Percentiles rank a stretch among this genome's conserved stretches.
These are phyloP conservation scores for Pythium phragmiticola DNA, from an alignment of 352 stramenopile species.

Conservation along the genomic window DNA sequence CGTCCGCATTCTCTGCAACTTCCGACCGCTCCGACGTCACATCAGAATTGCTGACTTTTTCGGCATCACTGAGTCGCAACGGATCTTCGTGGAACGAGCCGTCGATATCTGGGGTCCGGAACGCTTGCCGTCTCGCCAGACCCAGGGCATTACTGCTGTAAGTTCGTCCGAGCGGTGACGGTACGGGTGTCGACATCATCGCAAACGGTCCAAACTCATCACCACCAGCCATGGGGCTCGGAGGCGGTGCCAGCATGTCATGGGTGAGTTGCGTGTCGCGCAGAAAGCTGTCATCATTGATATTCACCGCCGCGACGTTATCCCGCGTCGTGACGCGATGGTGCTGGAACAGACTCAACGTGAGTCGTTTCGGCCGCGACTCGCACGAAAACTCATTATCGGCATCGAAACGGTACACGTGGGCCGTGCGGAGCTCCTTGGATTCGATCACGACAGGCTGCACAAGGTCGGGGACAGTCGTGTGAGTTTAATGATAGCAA, in stretches of 20 bases:
- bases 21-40: slow-evolving; percentile 62
- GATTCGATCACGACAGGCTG: slow-evolving; percentile 42
- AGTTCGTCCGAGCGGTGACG: slow-evolving; percentile 37
- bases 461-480: neutral
- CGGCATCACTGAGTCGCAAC: slow-evolving; percentile 58
- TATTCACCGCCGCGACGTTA: slow-evolving; percentile 45
- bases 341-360: slow-evolving; percentile 69
- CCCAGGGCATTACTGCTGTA: slow-evolving; percentile 28
- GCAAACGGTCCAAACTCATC: slow-evolving; percentile 61
- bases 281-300: slow-evolving; percentile 60
- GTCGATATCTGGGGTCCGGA: slow-evolving; percentile 52
- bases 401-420: slow-evolving; percentile 83
- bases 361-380: slow-evolving; percentile 63
- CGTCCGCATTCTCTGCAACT: slow-evolving; percentile 32
- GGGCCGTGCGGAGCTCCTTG: slow-evolving; percentile 71
- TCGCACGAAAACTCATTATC: slow-evolving; percentile 73
- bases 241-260: slow-evolving; percentile 31
- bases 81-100: slow-evolving; percentile 38
- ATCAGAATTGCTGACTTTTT: slow-evolving; percentile 69
- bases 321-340: slow-evolving; percentile 30
- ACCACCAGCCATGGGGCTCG: slow-evolving; percentile 53
- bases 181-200: slow-evolving; percentile 56
- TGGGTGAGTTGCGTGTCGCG: slow-evolving; percentile 23
- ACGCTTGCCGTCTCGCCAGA: slow-evolving; percentile 35
- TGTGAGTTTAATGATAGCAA: neutral